Evolutionary conservation across 495 filamentous ascomycete species (phyloP).

Genomic region (Xylaria venustula): DNA sequence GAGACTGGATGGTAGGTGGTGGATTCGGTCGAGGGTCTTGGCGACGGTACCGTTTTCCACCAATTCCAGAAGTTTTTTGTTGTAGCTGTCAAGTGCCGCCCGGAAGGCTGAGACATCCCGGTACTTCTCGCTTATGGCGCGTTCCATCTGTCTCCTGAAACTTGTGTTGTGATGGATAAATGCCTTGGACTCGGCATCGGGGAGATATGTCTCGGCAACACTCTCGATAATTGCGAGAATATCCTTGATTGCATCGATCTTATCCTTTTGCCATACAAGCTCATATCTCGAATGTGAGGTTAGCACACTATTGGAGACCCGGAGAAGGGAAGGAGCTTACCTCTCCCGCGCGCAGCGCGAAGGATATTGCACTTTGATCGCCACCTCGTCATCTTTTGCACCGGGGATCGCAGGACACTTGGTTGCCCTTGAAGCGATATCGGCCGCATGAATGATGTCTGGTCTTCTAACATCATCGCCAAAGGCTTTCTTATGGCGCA

Average conservation of each 20-base stretch:
- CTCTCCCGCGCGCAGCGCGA: constrained; percentile 65
- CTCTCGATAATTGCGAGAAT: constrained; percentile 76
- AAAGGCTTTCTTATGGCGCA: constrained; percentile 58
- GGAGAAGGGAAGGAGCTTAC: constrained; percentile 38
- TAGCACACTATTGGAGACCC: constrained; percentile 16
- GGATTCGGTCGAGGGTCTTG: constrained; percentile 63
- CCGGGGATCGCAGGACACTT: constrained; percentile 47
- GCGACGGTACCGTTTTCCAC: constrained; percentile 65
- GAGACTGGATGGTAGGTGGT: constrained; percentile 64
- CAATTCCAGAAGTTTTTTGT: constrained; percentile 59
- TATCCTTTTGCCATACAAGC: constrained; percentile 71
- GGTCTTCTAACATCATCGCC: constrained; percentile 54
- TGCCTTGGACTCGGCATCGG: constrained; percentile 57
- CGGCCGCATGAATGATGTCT: constrained; percentile 62
- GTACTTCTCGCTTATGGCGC: constrained; percentile 60
- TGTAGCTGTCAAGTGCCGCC: constrained; percentile 71
- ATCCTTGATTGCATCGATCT: constrained; percentile 83
- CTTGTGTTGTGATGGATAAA: constrained; percentile 74
- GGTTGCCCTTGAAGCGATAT: constrained; percentile 57
- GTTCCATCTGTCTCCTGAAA: constrained; percentile 68
- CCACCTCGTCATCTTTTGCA: constrained; percentile 50
- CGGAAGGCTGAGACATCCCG: constrained; percentile 66
- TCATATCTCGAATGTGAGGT: constrained; percentile 60
- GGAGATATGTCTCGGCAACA: constrained; percentile 72
- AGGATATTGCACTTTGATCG: constrained; percentile 68